These are phyloP conservation scores for Populus hybrid DNA, from an alignment of 441 rosid genomes.

Conservation along the genomic window DNA sequence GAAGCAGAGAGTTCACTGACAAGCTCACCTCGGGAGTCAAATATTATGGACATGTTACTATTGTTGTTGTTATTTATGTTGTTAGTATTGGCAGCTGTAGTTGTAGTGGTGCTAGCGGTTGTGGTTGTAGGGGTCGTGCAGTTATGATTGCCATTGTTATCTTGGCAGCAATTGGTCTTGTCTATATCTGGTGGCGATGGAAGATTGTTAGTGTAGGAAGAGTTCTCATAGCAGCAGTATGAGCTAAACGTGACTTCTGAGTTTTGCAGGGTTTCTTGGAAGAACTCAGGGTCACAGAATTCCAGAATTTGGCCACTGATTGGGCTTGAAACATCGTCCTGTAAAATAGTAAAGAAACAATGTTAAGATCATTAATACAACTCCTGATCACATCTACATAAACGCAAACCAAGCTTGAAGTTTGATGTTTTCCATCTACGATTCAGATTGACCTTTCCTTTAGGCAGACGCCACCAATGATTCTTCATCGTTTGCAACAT, in stretches of 20 bases:
- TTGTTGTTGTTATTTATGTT: constrained; percentile 22
- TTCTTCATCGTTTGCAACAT: constrained; percentile 21
- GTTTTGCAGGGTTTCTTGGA: constrained; percentile 61
- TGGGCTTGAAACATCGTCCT: constrained; percentile 84
- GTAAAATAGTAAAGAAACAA: constrained; percentile 21
- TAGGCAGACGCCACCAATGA: constrained; percentile 13
- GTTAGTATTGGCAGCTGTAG: constrained; percentile 21
- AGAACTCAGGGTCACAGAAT: constrained; percentile 62
- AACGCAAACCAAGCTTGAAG: neutral
- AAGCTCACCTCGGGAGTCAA: constrained; percentile 63
- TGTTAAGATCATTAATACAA: constrained; percentile 4
- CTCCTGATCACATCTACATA: no score
- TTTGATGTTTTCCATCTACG: neutral
- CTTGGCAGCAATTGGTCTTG: constrained; percentile 30
- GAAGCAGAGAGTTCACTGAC: constrained; percentile 83
- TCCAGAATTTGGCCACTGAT: constrained; percentile 63
- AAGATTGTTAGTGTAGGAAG: constrained; percentile 32
- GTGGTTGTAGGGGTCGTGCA: constrained; percentile 24
- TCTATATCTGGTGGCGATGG: constrained; percentile 32
- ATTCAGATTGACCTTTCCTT: constrained; percentile 21
- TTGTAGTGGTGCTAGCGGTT: constrained; percentile 28
- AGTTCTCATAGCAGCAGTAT: constrained; percentile 46
- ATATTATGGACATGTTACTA: constrained; percentile 46
- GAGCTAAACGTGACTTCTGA: constrained; percentile 76
- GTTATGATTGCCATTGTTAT: constrained; percentile 23